Base-by-base conservation (phyloP, 306 rosid genomes). In the Phaseolus lunatus region DNA sequence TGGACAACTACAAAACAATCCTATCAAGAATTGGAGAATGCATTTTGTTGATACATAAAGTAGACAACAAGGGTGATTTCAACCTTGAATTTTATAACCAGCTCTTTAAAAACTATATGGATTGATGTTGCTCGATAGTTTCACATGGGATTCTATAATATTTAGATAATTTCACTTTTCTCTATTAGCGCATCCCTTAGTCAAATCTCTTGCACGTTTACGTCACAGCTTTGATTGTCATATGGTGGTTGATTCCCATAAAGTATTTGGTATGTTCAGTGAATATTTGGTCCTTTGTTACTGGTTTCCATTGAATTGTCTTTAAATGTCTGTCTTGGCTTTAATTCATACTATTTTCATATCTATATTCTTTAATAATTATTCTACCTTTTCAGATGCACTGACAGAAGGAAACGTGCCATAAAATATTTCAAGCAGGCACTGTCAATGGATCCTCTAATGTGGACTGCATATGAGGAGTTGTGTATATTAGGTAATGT, bases 381-480 rank as follows among this genome's bases (percentile, higher is more conserved):
- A 7, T 67, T 62, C 47, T 63, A 72, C 59, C 44, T 85, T 78
- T 81, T 72, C 76, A 85, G 88, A 56, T 85, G 78, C 79, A 85
- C 88, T 37, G 88, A 85, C 62, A 81, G 85, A 85, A 74, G 67
- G 73, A 78, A 52, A 75, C 74, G 59, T 63, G 85, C 88, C 29
- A 66, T 81, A 62, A 65, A 81, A 47, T 81, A 85, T 75, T 85
- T 85, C 76, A 85, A 81, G 77, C 79, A 35, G 68, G 85, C 88
- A 23, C 76, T 85, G 29, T 85, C 72, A 9, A 26, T 78, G 64
- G 88, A 85, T 78, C 86, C 88, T 65, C 83, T 85, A 10, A 74
- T 85, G 86, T 85, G 99, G 99, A 87, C 85, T 81, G 99, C 99
- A 47, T 95, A 87, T 64, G 98, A 92, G 67, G 99, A 92, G 83